Conservation (phyloP, 305 asterid genomes). For the Fraxinus velutina region DNA sequence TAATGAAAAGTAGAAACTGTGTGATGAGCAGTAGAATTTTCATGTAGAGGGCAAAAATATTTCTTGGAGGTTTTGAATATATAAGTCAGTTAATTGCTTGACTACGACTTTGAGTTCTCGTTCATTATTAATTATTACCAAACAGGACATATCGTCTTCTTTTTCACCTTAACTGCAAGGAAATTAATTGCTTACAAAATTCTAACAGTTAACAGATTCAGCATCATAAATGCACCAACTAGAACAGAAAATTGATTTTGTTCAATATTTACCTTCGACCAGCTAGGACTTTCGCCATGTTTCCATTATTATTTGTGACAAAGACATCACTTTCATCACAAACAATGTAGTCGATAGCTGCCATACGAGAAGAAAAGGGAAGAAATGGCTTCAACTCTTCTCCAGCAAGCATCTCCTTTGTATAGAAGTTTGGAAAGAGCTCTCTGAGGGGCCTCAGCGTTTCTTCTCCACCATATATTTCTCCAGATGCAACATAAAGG, state of each 20-base stretch:
- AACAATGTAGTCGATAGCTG: conserved; percentile 88
- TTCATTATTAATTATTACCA: not conserved
- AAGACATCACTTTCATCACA: conserved; percentile 97
- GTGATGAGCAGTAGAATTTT: not conserved
- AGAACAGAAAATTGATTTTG: conserved; percentile 13
- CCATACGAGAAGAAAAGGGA: conserved; percentile 91
- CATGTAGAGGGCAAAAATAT: not conserved
- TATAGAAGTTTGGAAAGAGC: conserved; percentile 90
- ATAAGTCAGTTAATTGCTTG: not conserved
- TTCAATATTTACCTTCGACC: conserved; percentile 70
- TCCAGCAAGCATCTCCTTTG: conserved; percentile 83
- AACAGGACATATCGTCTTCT: not conserved
- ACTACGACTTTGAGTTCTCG: not conserved
- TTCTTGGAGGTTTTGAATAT: not conserved
- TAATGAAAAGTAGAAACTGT: not conserved
- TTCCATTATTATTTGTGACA: conserved; percentile 93
- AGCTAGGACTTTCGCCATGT: conserved; percentile 99
- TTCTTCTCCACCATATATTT: conserved; percentile 96
- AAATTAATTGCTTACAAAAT: not conserved
- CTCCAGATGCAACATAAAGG: conserved; percentile 96
- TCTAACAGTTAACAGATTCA: conserved; percentile 6
- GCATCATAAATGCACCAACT: conserved; percentile 15
- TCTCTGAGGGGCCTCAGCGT: conserved; percentile 88
- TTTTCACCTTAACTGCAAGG: not conserved
- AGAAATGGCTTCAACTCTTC: conserved; percentile 75